Base-by-base conservation (phyloP, 108 stramenopile genomes). In the Craspedostauros australis region DNA sequence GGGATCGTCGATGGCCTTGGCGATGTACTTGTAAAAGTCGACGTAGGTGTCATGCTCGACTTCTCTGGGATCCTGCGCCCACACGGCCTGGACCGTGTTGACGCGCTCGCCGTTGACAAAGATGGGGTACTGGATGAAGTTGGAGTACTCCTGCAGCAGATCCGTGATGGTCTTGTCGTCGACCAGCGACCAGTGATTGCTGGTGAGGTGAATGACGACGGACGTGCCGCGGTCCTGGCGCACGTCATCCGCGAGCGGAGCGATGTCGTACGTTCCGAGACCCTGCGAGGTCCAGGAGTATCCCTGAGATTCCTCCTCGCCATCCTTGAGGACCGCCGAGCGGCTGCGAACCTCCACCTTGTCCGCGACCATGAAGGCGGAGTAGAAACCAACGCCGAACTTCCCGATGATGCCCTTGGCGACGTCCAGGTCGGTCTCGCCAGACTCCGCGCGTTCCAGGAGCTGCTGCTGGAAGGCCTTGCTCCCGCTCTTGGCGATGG, bases 61-160 rank as follows among this genome's bases (percentile, higher is more conserved):
- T 34, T 76, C 72, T 30, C 69, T 72, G n/a, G 95, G 92, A 65
- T 90, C 85, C 40, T 75, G 67, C 11, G 90, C 66, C 99, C 99
- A 99, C 44, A 99, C 70, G 0, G 99, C 99, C 31, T 89, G 73
- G 34, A 97, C 77, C 6, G 95, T 95, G 68, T 99, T 99, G 47
- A 97, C 96, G 18, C 80, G 68, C 39, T 93, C 83, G 5, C 91
- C 98, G 65, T 95, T 95, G 32, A 98, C 62, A 47, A 64, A 83
- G 54, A 99, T 98, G 8, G 99, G 99, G 66, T 95, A 98, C 29
- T 79, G 76, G n/a, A 99, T 96, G 65, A 98, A 99, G 59, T 97
- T 97, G 49, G 93, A 95, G 64, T 99, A 98, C 72, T 91, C 80
- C 65, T 92, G 88, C 50, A 99, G 60, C 37, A 98, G 81, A 29